Evolutionary conservation across 2,329 filamentous ascomycete genomes (phyloP).

Genomic region (Fonsecaea multimorphosa): DNA sequence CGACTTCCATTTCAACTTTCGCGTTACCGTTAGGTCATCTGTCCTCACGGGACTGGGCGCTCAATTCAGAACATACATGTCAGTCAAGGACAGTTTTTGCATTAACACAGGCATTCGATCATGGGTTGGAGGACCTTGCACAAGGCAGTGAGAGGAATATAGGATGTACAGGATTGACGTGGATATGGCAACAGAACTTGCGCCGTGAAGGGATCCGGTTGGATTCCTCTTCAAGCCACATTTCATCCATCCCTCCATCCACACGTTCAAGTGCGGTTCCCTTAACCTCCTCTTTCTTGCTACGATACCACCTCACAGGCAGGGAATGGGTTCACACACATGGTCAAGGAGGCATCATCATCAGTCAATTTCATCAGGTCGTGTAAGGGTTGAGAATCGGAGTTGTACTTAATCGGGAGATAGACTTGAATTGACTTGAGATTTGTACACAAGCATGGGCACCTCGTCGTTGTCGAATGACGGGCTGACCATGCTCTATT

Average conservation of each 20-base stretch:
- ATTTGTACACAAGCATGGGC: slow-evolving; percentile 14
- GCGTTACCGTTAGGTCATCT: slow-evolving; percentile 9
- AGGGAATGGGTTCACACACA: neutral
- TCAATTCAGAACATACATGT: slow-evolving; percentile 6
- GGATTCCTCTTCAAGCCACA: neutral
- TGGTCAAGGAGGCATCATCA: neutral
- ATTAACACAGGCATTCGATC: neutral
- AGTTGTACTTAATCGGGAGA: slow-evolving; percentile 17
- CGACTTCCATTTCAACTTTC: neutral
- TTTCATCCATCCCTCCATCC: neutral
- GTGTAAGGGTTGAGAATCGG: neutral
- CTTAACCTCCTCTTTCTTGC: neutral
- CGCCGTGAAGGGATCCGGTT: neutral
- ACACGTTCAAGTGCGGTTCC: neutral
- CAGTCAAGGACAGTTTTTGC: neutral
- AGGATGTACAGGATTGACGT: neutral
- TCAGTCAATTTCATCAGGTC: neutral
- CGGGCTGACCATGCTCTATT: neutral
- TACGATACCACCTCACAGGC: neutral
- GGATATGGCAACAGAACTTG: neutral
- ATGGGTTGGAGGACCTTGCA: neutral
- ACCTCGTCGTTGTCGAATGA: neutral
- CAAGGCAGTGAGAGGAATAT: neutral
- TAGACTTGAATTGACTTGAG: slow-evolving; percentile 16
- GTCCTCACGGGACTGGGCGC: slow-evolving; percentile 6